These are phyloP conservation scores for Colletotrichum eleusines DNA, from an alignment of 2,329 filamentous ascomycete genomes.

Conservation along the genomic window DNA sequence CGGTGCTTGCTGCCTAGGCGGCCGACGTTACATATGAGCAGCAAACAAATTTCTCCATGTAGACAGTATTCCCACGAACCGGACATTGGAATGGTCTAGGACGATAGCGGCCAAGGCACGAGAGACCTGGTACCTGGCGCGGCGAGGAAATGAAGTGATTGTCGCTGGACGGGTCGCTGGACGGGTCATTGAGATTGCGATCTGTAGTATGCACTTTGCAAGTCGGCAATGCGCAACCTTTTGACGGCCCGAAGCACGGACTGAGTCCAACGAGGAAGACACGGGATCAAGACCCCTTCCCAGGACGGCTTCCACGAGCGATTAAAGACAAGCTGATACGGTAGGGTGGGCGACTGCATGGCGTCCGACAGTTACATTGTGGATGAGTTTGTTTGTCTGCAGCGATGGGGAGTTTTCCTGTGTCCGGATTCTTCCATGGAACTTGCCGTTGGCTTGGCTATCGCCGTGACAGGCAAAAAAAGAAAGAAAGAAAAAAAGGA, in stretches of 20 bases:
- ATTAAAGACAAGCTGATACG: conserved; percentile 9
- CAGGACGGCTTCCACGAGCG: conserved; percentile 19
- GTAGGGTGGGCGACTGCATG: conserved; percentile 6
- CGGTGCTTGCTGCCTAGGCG: conserved; percentile 7
- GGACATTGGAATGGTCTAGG: background rate
- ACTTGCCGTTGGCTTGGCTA: background rate
- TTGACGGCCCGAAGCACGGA: conserved; percentile 1
- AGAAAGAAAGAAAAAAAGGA: too few species aligned
- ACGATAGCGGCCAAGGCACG: background rate
- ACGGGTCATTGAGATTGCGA: background rate
- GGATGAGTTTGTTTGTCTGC: background rate
- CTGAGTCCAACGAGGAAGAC: conserved; percentile 9
- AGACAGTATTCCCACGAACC: conserved; percentile 16
- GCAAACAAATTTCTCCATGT: conserved; percentile 17
- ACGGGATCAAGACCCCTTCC: conserved; percentile 4
- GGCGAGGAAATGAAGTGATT: background rate
- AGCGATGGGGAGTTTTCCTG: background rate
- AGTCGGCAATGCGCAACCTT: background rate
- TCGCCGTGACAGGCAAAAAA: background rate
- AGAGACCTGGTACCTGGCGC: background rate
- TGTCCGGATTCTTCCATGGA: background rate
- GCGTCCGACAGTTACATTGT: background rate
- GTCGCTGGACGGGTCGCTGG: background rate
- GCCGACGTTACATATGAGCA: conserved; percentile 29
- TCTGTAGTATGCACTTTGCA: background rate